A percentile compares a stretch with the other conserved stretches of the same genome.
These are phyloP conservation scores for Suillus subalutaceus DNA, from an alignment of 768 basidiomycete genomes.

Conservation along the genomic window DNA sequence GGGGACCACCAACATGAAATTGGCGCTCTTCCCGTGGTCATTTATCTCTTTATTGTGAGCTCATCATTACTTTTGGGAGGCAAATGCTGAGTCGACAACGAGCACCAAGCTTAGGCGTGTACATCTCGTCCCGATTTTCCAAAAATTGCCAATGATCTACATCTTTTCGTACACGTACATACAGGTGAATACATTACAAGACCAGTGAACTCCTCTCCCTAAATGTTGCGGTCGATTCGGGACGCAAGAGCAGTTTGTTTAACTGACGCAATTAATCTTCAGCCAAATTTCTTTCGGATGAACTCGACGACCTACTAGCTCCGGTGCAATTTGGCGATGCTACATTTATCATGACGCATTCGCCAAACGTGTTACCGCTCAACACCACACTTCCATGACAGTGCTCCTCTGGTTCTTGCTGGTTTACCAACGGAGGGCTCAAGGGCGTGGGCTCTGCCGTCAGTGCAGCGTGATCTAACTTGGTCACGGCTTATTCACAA, in stretches of 20 bases:
- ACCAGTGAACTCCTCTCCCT: not conserved
- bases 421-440: not conserved
- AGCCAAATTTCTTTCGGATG: not conserved
- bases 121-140: not conserved
- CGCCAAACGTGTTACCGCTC: not conserved
- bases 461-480: not conserved
- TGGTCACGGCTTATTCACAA: not conserved
- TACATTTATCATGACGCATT: not conserved
- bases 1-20: no score
- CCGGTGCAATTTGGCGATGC: not conserved
- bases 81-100: no score
- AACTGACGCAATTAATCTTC: not conserved
- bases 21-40: not conserved
- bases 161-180: not conserved
- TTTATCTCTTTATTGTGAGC: not conserved
- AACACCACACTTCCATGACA: not conserved
- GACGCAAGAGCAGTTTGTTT: not conserved
- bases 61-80: not conserved
- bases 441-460: not conserved
- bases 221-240: not conserved
- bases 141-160: not conserved
- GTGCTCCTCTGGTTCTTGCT: not conserved
- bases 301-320: not conserved
- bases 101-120: not conserved
- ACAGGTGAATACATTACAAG: not conserved